Evolutionary conservation across 164 flowering plant species (phyloP).

Genomic region (Warburgia ugandensis): DNA sequence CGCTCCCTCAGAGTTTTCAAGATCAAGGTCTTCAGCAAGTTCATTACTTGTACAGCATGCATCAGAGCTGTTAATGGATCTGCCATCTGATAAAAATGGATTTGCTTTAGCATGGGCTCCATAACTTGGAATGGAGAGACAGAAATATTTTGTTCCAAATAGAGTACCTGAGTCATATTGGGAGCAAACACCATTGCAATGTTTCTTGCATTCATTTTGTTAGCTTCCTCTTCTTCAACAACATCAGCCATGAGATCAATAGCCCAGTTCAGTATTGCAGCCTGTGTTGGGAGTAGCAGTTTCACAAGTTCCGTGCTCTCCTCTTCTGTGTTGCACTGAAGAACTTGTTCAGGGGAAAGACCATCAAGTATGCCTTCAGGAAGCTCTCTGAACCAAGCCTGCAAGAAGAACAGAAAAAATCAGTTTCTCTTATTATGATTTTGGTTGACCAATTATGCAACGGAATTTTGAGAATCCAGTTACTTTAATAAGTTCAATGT

Average conservation of each 20-base stretch:
- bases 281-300: constrained; percentile 68
- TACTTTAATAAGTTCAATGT: no score
- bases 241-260: constrained; percentile 96
- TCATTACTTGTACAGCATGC: constrained; percentile 99
- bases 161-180: constrained; percentile 88
- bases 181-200: constrained; percentile 95
- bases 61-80: constrained; percentile 97
- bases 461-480: no score
- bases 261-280: constrained; percentile 86
- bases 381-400: constrained; percentile 96
- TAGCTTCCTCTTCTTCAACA: constrained; percentile 80
- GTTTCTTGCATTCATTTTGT: constrained; percentile 95
- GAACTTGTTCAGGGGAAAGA: constrained; percentile 89
- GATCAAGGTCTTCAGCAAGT: constrained; percentile 84
- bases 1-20: constrained; percentile 65
- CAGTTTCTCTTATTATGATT: not conserved
- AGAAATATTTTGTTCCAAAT: not conserved
- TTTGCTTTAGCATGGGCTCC: not conserved
- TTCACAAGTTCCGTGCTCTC: constrained; percentile 69
- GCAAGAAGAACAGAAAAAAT: constrained; percentile 9
- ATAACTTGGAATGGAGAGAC: not conserved
- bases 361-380: constrained; percentile 89
- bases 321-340: constrained; percentile 77
- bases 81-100: constrained; percentile 53
- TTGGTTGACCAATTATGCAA: no score